Percentiles rank a stretch among this genome's conserved stretches.
phyloP scores from a whole-genome alignment of 495 filamentous ascomycete species.

The Penicillium angulare region DNA sequence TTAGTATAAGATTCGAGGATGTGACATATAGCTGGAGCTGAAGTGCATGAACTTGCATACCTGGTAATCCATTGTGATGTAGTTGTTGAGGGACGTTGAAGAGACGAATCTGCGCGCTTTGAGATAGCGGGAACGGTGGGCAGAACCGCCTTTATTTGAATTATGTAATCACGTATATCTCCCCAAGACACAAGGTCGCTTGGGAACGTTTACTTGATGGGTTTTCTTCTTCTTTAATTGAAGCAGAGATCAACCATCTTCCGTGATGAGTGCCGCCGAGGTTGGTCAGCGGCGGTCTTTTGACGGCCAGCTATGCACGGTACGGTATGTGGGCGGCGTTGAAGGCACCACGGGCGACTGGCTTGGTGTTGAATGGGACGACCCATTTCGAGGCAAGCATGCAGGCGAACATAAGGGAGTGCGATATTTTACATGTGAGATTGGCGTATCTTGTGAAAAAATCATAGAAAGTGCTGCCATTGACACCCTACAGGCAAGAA shows the following conservation, averaged over 20 bases:
- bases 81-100: constrained; percentile 11
- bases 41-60: constrained; percentile 24
- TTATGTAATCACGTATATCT: constrained; percentile 28
- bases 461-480: background rate
- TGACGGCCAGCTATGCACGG: constrained; percentile 70
- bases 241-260: background rate
- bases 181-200: background rate
- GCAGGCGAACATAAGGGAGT: constrained; percentile 75
- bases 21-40: no score
- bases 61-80: constrained; percentile 58
- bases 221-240: background rate
- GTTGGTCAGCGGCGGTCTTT: constrained; percentile 70
- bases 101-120: constrained; percentile 15
- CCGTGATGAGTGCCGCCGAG: constrained; percentile 11
- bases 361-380: constrained; percentile 98
- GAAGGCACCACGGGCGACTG: constrained; percentile 75
- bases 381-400: constrained; percentile 81
- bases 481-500: constrained; percentile 54
- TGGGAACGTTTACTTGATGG: background rate
- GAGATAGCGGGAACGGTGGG: constrained; percentile 3
- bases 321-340: constrained; percentile 78
- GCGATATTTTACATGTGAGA: constrained; percentile 79
- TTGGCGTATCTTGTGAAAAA: background rate
- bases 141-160: background rate
- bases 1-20: constrained; percentile 6